A percentile compares a stretch with the other conserved stretches of the same genome.
phyloP scores from a whole-genome alignment of 2,329 filamentous ascomycete genomes.

The Ophiostoma ips region DNA sequence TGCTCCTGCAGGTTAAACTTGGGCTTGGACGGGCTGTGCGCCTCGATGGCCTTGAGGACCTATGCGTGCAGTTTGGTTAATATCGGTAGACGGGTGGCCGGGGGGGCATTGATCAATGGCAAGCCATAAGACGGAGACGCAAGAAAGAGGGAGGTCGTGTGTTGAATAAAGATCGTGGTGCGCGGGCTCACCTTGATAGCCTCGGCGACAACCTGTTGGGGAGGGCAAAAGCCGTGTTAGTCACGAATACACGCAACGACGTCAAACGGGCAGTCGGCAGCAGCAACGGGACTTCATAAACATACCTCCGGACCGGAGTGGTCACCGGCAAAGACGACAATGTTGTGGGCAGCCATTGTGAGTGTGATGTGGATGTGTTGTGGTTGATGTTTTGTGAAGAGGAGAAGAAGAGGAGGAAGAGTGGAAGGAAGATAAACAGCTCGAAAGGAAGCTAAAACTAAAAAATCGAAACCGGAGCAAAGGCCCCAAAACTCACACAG shows the following conservation, averaged over 20 bases:
- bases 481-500: too few species aligned
- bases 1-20: constrained; percentile 87
- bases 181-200: constrained; percentile 56
- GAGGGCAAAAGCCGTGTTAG: too few species aligned
- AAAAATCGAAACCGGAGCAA: too few species aligned
- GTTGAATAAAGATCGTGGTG: background rate
- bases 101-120: too few species aligned
- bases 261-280: too few species aligned
- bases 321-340: constrained; percentile 72
- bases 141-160: background rate
- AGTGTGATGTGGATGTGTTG: background rate
- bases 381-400: background rate
- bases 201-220: constrained; percentile 66
- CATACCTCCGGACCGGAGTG: constrained; percentile 75
- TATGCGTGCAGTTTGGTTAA: constrained; percentile 23
- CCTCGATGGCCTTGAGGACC: constrained; percentile 69
- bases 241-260: too few species aligned
- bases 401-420: background rate
- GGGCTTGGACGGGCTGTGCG: constrained; percentile 49
- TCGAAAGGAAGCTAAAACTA: background rate
- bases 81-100: background rate
- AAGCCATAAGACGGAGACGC: too few species aligned
- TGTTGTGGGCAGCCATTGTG: constrained; percentile 19
- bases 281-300: too few species aligned
- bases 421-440: background rate